Conservation (phyloP, 2,329 filamentous ascomycete genomes). For the Pestalotiopsis sp. region DNA sequence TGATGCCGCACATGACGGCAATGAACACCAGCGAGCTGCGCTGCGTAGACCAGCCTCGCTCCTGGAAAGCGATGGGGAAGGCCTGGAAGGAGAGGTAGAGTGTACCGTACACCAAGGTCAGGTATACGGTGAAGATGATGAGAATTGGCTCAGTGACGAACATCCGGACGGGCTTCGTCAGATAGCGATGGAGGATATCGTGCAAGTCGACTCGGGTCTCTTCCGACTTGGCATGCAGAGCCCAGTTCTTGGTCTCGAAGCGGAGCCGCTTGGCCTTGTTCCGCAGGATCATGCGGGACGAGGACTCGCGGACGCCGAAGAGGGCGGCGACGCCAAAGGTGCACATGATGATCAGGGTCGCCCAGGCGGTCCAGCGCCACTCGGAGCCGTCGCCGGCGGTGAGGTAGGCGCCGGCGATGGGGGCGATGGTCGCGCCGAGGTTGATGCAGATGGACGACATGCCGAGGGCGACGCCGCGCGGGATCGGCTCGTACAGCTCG, state of each 20-base stretch:
- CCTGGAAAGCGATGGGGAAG: constrained; percentile 46
- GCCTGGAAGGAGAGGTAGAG: constrained; percentile 49
- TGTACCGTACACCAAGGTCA: constrained; percentile 40
- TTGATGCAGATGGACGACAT: constrained; percentile 19
- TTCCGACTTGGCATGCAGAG: constrained; percentile 29
- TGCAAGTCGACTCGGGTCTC: constrained; percentile 22
- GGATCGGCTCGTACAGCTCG: constrained; percentile 19
- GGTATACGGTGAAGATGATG: constrained; percentile 19
- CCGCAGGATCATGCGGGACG: constrained; percentile 47
- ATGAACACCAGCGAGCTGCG: constrained; percentile 44
- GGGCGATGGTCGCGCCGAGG: constrained; percentile 18
- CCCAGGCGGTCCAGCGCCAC: constrained; percentile 60
- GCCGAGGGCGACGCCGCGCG: constrained; percentile 19
- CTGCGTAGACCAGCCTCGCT: constrained; percentile 40
- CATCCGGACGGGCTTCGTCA: constrained; percentile 22
- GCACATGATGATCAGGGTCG: constrained; percentile 50
- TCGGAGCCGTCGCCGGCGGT: not conserved
- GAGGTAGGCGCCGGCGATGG: constrained; percentile 16
- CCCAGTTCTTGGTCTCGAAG: constrained; percentile 40
- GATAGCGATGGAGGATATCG: constrained; percentile 17
- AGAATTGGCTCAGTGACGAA: constrained; percentile 22
- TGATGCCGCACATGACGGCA: constrained; percentile 40
- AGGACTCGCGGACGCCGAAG: constrained; percentile 51
- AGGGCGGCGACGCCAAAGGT: constrained; percentile 42
- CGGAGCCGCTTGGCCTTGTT: constrained; percentile 49